These are phyloP conservation scores for Platanus orientalis DNA, from an alignment of 164 flowering plant genomes.

Conservation along the genomic window DNA sequence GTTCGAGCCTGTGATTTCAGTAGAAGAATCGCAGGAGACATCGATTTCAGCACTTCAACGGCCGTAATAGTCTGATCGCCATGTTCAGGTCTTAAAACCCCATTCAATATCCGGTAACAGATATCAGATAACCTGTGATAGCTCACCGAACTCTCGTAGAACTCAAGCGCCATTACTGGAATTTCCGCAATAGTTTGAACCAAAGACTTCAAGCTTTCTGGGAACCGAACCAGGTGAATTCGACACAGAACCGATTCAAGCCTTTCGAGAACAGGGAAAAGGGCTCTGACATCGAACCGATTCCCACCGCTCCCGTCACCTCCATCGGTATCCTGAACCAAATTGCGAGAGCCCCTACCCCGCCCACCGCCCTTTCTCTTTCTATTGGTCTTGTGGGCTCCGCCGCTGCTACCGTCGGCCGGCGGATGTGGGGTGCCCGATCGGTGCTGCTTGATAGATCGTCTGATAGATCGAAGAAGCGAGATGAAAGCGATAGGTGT, in stretches of 20 bases:
- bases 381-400: slow-evolving; percentile 5
- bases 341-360: slow-evolving; percentile 12
- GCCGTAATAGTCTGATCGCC: slow-evolving; percentile 55
- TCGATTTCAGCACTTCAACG: slow-evolving; percentile 62
- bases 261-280: slow-evolving; percentile 47
- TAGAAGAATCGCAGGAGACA: slow-evolving; percentile 51
- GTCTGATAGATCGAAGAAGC: slow-evolving; percentile 63
- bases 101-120: slow-evolving; percentile 49
- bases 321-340: slow-evolving; percentile 13
- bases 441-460: slow-evolving; percentile 37
- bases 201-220: slow-evolving; percentile 74
- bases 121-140: slow-evolving; percentile 35
- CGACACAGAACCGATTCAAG: slow-evolving; percentile 45
- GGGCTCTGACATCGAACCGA: slow-evolving; percentile 32
- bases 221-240: slow-evolving; percentile 72
- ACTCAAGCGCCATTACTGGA: slow-evolving; percentile 53
- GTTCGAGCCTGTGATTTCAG: slow-evolving; percentile 54
- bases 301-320: slow-evolving; percentile 18
- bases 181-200: slow-evolving; percentile 63
- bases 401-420: neutral
- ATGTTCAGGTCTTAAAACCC: slow-evolving; percentile 59
- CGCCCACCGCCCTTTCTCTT: slow-evolving; percentile 29
- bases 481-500: slow-evolving; percentile 71
- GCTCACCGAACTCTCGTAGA: slow-evolving; percentile 18
- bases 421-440: slow-evolving; percentile 1